Evolutionary conservation across 768 basidiomycete species (phyloP), one percentile per base, ranked within the genome.

Genomic region (Lyophyllum decastes): DNA sequence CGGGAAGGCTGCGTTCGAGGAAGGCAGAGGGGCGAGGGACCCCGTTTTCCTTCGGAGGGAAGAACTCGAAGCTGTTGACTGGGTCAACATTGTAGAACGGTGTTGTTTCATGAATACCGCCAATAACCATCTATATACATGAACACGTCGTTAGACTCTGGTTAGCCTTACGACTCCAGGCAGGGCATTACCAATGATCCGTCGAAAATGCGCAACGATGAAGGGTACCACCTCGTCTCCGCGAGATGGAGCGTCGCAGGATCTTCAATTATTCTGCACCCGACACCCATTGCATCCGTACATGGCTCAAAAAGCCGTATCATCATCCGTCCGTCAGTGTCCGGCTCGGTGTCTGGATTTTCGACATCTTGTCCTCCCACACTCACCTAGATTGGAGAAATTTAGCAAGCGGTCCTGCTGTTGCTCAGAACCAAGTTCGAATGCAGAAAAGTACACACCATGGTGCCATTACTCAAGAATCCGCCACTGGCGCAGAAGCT

Each of bases 401-500:
- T n/a, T 33, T 35, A 50, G 49, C 27, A 48, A 26, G 9, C 2
- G 16, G 14, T 19, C 12, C 21, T 10, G 30, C 5, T 30, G 30
- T 30, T 10, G 30, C 30, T 4, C 4, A 17, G 2, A 11, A 16
- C 27, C 27, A 30, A 19, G n/a, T 4, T n/a, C 16, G 40, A n/a
- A 41, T n/a, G n/a, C 4, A 41, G 4, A 30, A n/a, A 41, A 17
- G 40, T 25, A 14, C 30, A 38, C n/a, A 52, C 51, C 38, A 52
- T 35, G 22, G 76, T 77, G 1, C 77, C 77, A 44, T 77, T 78
- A 46, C 73, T 69, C 33, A 78, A 51, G 52, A 77, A 72, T 8
- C 70, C 73, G n/a, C 76, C 76, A 19, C 74, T 73, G 1, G 75
- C 78, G 60, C 77, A 79, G 65, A 76, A 79, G 12, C 69, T 73